Percentiles rank a stretch among this genome's conserved stretches.
phyloP scores from a whole-genome alignment of 73 alveolate species.

The Paramecium caudatum region DNA sequence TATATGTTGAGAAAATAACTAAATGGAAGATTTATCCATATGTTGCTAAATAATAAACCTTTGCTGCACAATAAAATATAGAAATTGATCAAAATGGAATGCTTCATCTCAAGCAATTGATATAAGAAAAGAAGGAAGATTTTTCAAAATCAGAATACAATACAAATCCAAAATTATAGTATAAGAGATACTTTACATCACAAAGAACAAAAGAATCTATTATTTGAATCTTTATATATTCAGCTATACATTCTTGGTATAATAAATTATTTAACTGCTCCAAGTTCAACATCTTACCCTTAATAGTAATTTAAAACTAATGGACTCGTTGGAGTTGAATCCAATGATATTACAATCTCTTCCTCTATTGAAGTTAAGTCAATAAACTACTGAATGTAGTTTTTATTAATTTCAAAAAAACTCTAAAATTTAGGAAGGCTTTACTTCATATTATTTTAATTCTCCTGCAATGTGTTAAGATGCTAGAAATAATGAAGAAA shows the following conservation, averaged over 20 bases:
- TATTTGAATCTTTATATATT: constrained; percentile 27
- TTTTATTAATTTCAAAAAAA: constrained; percentile 22
- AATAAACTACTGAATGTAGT: constrained; percentile 1
- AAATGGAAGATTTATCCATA: constrained; percentile 21
- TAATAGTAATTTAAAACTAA: constrained; percentile 10
- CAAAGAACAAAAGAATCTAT: background rate
- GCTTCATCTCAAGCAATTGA: background rate
- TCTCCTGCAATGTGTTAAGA: background rate
- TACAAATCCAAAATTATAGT: background rate
- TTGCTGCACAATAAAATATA: background rate
- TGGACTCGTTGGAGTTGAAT: constrained; percentile 13
- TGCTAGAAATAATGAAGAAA: background rate
- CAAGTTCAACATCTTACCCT: constrained; percentile 32
- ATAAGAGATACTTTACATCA: constrained; percentile 19
- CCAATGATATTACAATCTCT: background rate
- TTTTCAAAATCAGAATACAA: background rate
- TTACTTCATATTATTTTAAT: constrained; percentile 38
- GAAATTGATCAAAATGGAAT: constrained; percentile 39
- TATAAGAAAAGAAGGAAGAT: background rate
- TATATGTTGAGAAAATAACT: constrained; percentile 12
- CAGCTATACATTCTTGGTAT: constrained; percentile 59
- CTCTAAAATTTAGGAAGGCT: background rate
- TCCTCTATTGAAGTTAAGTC: constrained; percentile 62
- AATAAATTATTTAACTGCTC: constrained; percentile 11
- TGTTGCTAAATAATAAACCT: background rate